phyloP scores from a whole-genome alignment of 2,329 filamentous ascomycete species.

The Colletotrichum neosansevieriae region DNA sequence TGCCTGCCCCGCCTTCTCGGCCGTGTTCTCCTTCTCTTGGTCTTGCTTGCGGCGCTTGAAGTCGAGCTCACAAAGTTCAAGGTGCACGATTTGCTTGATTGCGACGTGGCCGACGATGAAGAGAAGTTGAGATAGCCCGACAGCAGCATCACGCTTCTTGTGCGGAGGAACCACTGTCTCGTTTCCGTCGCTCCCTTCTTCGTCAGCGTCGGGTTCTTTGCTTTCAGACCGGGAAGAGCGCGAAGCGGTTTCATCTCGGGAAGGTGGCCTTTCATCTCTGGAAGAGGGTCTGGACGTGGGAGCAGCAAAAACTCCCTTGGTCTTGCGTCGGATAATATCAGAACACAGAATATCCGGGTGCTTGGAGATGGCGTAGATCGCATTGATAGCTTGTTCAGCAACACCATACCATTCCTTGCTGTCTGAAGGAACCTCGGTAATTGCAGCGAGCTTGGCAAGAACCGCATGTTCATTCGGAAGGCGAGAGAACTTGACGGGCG shows the following conservation, averaged over 20 bases:
- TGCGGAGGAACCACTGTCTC: slow-evolving; percentile 51
- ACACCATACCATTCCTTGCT: slow-evolving; percentile 97
- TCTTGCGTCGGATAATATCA: slow-evolving; percentile 88
- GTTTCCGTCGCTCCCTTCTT: slow-evolving; percentile 43
- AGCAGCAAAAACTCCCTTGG: slow-evolving; percentile 78
- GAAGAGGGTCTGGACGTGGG: slow-evolving; percentile 48
- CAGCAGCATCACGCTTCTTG: slow-evolving; percentile 74
- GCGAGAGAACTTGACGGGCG: slow-evolving; percentile 76
- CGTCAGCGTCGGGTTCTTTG: slow-evolving; percentile 44
- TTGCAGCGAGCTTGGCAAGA: slow-evolving; percentile 81
- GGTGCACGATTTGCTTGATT: slow-evolving; percentile 98
- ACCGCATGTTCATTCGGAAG: slow-evolving; percentile 94
- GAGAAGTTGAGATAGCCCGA: slow-evolving; percentile 87
- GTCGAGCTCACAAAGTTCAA: slow-evolving; percentile 96
- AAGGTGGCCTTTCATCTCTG: slow-evolving; percentile 51
- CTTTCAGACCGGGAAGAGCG: slow-evolving; percentile 18
- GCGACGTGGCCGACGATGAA: slow-evolving; percentile 97
- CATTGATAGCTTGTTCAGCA: slow-evolving; percentile 94
- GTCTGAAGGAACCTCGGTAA: slow-evolving; percentile 86
- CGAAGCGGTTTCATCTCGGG: slow-evolving; percentile 26
- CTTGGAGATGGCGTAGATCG: slow-evolving; percentile 93
- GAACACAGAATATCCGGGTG: slow-evolving; percentile 95
- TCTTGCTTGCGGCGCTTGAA: slow-evolving; percentile 97
- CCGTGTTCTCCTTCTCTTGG: slow-evolving; percentile 75
- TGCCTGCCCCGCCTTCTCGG: slow-evolving; percentile 50